Percentiles rank a stretch among this genome's conserved stretches.
Conservation (phyloP, 2,329 filamentous ascomycete genomes). For the Scedosporium minutisporum region DNA sequence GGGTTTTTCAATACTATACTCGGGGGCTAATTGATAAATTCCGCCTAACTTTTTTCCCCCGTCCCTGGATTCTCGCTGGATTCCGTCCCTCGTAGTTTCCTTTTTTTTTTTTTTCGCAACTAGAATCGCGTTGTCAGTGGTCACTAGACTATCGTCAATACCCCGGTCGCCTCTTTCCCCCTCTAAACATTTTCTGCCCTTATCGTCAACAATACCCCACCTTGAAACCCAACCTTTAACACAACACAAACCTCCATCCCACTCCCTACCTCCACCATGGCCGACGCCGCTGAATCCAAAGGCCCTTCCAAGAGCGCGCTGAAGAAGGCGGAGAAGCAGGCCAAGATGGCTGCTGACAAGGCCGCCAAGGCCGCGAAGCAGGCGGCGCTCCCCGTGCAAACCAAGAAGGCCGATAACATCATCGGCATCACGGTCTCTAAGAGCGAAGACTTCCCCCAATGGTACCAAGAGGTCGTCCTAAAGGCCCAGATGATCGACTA, state of each 20-base stretch:
- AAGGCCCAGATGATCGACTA: conserved; percentile 98
- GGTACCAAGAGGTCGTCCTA: conserved; percentile 96
- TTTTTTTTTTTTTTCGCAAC: neutral
- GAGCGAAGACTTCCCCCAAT: conserved; percentile 77
- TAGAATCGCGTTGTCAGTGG: neutral
- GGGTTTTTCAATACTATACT: conserved; percentile 3
- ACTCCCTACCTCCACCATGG: conserved; percentile 16
- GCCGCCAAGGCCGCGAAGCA: conserved; percentile 53
- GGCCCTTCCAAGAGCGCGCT: conserved; percentile 50
- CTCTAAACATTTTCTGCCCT: neutral
- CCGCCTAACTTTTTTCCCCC: neutral
- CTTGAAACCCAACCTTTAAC: conserved; percentile 1
- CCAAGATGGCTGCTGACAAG: conserved; percentile 51
- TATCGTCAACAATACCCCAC: neutral
- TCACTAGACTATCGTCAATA: neutral
- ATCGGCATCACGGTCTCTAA: conserved; percentile 86
- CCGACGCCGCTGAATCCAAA: conserved; percentile 19
- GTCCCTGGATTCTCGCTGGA: neutral
- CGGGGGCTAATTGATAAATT: conserved; percentile 4
- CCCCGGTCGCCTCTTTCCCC: neutral
- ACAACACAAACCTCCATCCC: conserved; percentile 1
- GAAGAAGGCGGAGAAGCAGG: conserved; percentile 58
- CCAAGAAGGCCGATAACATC: conserved; percentile 55
- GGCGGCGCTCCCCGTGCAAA: conserved; percentile 38
- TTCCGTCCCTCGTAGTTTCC: neutral